Base-by-base conservation (phyloP, 805 yeast genomes). In the Kockiozyma suomiensis region DNA sequence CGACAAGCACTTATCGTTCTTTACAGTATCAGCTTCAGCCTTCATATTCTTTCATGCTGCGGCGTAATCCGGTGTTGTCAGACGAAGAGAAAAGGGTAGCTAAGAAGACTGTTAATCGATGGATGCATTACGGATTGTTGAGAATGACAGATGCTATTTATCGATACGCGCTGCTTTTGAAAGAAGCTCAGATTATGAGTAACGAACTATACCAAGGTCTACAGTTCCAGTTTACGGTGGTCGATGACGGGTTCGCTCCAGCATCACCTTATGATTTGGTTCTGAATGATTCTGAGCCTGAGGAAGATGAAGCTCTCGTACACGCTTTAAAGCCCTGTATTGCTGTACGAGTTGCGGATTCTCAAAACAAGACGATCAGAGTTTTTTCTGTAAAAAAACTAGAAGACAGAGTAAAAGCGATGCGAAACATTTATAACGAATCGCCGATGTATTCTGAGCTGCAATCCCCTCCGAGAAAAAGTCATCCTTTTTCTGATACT, bases 101-200 rank as follows among this genome's bases (percentile, higher is more conserved):
- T 3, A 32, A 25, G 35, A 51, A 38, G 21, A 50, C 38, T n/a
- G 37, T 56, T n/a, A 26, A 37, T 6, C 28, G 13, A 32, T 61
- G 65, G 65, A 32, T 43, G 19, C 49, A 30, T 4, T 50, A n/a
- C 10, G 64, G 54, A 15, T 13, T 40, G 25, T 23, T 63, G 41
- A 32, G 61, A 35, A 64, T 63, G 66, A 25, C 54, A 4, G 62
- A 61, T 21, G 54, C 59, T 25, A 45, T 61, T 12, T 61, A 49
- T 46, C 50, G 61, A n/a, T 33, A 56, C 25, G 57, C 66, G 4
- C 19, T 52, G 21, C 54, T 62, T 8, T 56, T 63, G 35, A 61
- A 57, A 49, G 62, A 63, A 65, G 55, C 78, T 73, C 58, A 76
- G 72, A 70, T 74, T 67, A 52, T 78, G 78, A 49, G 73, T 64